Evolutionary conservation across 768 basidiomycete species (phyloP).

Genomic region (Chalciporus piperatus): DNA sequence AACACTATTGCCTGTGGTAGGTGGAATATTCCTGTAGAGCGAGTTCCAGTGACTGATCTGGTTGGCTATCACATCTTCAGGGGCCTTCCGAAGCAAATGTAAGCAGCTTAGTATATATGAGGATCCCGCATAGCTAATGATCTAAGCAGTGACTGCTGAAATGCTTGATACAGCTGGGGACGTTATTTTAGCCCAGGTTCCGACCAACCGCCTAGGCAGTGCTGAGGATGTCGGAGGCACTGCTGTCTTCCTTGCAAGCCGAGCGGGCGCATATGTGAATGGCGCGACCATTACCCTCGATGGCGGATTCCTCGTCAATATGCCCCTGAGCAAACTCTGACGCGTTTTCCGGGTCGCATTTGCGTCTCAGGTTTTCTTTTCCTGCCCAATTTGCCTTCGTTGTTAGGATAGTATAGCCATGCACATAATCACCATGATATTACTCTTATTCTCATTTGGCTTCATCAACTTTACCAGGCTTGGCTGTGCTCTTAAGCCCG

Average conservation of each 20-base stretch:
- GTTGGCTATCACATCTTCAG: slow-evolving; percentile 8
- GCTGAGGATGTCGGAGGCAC: slow-evolving; percentile 65
- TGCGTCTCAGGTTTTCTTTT: not conserved
- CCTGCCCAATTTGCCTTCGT: not conserved
- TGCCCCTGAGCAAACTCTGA: slow-evolving; percentile 35
- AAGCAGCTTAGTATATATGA: slow-evolving; percentile 5
- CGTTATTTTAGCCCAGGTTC: slow-evolving; percentile 40
- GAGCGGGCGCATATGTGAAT: slow-evolving; percentile 60
- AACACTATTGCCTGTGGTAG: slow-evolving; percentile 64
- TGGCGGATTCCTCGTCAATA: slow-evolving; percentile 51
- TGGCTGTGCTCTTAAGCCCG: slow-evolving; percentile 3
- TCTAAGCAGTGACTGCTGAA: slow-evolving; percentile 48
- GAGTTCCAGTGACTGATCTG: not conserved
- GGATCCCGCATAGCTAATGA: not conserved
- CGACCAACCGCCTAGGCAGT: slow-evolving; percentile 53
- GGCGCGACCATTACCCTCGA: slow-evolving; percentile 63
- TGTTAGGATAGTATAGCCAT: not conserved
- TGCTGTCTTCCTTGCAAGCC: slow-evolving; percentile 58
- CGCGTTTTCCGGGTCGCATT: not conserved
- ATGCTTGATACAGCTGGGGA: slow-evolving; percentile 47
- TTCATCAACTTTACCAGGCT: not conserved
- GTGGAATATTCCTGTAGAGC: slow-evolving; percentile 6
- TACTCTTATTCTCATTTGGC: slow-evolving; percentile 3
- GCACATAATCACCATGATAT: not conserved
- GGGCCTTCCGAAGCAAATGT: slow-evolving; percentile 45